Evolutionary conservation across 768 basidiomycete species (phyloP).

Genomic region (Lyophyllum semitale): DNA sequence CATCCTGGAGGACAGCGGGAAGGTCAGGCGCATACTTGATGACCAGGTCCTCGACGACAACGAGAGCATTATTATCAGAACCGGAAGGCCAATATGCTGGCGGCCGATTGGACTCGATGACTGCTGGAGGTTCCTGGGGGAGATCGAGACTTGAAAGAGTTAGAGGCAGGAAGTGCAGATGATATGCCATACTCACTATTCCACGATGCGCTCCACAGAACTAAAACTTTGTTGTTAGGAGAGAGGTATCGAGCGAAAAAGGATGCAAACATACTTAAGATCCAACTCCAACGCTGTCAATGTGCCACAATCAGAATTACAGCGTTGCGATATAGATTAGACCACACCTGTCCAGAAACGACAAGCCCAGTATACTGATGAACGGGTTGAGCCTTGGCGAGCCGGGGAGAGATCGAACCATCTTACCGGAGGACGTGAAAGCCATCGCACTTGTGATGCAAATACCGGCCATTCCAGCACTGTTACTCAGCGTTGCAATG

Average conservation of each 20-base stretch:
- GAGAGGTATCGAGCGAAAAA: neutral
- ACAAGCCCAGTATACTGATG: constrained; percentile 51
- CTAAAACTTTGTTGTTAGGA: constrained; percentile 39
- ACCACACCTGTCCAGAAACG: constrained; percentile 50
- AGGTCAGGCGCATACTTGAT: constrained; percentile 86
- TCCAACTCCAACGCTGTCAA: constrained; percentile 68
- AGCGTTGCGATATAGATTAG: no score
- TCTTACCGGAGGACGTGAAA: constrained; percentile 44
- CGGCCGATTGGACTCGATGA: constrained; percentile 72
- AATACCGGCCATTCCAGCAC: constrained; percentile 65
- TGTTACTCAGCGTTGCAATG: constrained; percentile 54
- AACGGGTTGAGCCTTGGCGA: neutral
- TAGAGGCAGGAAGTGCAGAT: neutral
- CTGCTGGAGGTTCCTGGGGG: constrained; percentile 81
- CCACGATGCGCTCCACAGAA: constrained; percentile 88
- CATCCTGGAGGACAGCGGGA: constrained; percentile 73
- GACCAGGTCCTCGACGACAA: constrained; percentile 73
- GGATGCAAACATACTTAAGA: constrained; percentile 56
- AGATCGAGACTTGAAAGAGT: constrained; percentile 54
- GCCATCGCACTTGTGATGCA: constrained; percentile 75
- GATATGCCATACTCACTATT: constrained; percentile 54
- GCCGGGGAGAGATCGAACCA: neutral
- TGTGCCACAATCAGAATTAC: constrained; percentile 19
- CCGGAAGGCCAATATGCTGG: constrained; percentile 95
- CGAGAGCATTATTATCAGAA: constrained; percentile 53